phyloP scores from a whole-genome alignment of 108 stramenopile species.

The Pseudonitzschia delicatissima region DNA sequence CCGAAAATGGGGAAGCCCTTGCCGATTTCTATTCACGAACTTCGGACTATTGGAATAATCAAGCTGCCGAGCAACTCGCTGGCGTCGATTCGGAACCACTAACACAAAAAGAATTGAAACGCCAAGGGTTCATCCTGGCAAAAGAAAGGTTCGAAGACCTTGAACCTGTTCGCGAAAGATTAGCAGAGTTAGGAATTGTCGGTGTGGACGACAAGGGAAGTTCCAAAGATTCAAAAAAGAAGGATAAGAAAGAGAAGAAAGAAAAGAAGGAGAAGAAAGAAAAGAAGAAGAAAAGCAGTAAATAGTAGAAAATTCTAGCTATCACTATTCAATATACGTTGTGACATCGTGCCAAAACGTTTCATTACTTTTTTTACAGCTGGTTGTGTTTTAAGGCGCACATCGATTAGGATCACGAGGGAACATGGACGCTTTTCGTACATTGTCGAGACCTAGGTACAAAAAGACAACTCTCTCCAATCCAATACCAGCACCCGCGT shows the following conservation, averaged over 20 bases:
- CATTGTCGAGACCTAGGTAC: constrained; percentile 96
- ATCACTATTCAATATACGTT: too few species aligned
- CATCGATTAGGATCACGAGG: constrained; percentile 96
- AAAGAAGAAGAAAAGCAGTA: constrained; percentile 15
- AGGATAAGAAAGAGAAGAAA: constrained; percentile 19
- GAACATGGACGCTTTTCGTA: constrained; percentile 97
- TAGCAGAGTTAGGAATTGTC: constrained; percentile 47
- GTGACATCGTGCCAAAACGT: too few species aligned
- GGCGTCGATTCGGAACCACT: constrained; percentile 34
- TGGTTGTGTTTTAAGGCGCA: constrained; percentile 67
- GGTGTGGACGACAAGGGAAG: constrained; percentile 31
- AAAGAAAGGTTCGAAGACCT: constrained; percentile 64
- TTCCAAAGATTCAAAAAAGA: constrained; percentile 34
- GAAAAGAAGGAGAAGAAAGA: constrained; percentile 5
- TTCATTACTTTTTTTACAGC: too few species aligned
- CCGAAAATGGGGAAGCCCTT: constrained; percentile 57
- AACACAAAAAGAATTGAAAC: constrained; percentile 73
- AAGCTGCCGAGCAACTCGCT: constrained; percentile 23
- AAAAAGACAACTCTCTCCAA: constrained; percentile 96
- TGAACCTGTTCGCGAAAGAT: constrained; percentile 50
- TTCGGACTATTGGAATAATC: constrained; percentile 60
- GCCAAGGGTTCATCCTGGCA: constrained; percentile 74
- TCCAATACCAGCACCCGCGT: constrained; percentile 95
- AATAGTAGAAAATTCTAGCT: background rate
- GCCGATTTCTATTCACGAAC: constrained; percentile 86